A percentile compares a stretch with the other conserved stretches of the same genome.
Conservation (phyloP, 495 filamentous ascomycete species). For the Articulospora tetracladia region DNA sequence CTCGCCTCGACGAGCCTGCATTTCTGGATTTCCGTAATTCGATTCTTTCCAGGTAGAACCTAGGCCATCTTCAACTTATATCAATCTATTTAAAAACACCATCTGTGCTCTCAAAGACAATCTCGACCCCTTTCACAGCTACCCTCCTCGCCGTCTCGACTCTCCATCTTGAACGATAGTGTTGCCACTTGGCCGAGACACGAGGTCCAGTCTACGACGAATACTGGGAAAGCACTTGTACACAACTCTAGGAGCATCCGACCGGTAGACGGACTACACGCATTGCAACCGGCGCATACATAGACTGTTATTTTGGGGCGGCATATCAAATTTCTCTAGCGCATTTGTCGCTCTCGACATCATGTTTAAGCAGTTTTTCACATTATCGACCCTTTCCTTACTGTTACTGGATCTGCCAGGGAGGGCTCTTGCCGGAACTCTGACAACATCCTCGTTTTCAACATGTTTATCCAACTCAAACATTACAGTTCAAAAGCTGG, state of each 20-base stretch:
- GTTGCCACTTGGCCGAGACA: neutral
- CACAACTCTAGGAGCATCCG: neutral
- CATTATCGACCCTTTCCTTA: conserved; percentile 20
- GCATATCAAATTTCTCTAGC: neutral
- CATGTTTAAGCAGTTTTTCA: conserved; percentile 19
- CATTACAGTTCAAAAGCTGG: conserved; percentile 68
- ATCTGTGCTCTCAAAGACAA: neutral
- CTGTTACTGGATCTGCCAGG: conserved; percentile 30
- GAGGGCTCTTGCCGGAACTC: conserved; percentile 47
- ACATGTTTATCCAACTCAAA: conserved; percentile 62
- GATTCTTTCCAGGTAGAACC: conserved; percentile 25
- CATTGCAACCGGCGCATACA: neutral
- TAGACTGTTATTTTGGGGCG: neutral
- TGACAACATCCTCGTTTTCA: conserved; percentile 77
- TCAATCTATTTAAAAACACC: neutral
- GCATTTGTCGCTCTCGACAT: conserved; percentile 7
- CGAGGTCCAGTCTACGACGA: too few relatives aligned
- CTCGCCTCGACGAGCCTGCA: neutral
- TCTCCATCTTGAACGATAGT: neutral
- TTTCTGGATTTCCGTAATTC: conserved; percentile 2
- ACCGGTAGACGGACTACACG: neutral
- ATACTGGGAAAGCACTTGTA: too few relatives aligned
- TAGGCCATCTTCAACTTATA: conserved; percentile 13
- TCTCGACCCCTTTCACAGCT: neutral
- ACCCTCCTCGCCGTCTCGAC: neutral